phyloP scores from a whole-genome alignment of 108 stramenopile species.

The Conticribra guillardii region DNA sequence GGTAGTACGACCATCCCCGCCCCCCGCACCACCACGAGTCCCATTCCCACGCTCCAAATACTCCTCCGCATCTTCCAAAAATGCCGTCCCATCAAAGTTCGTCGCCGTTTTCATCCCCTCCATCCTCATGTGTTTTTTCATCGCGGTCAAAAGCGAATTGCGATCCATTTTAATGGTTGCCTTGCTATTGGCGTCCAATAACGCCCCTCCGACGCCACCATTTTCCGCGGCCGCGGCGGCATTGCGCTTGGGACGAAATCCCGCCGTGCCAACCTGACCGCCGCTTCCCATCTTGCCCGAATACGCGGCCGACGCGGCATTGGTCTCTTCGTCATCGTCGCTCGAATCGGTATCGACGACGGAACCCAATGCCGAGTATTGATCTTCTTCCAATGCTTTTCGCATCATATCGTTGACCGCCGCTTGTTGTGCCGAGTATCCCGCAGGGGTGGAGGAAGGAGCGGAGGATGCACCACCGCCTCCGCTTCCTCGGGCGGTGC shows the following conservation, averaged over 20 bases:
- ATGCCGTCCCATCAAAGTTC: conserved; percentile 34
- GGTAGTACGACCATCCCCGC: no score
- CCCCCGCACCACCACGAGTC: no score
- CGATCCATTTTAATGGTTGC: conserved; percentile 34
- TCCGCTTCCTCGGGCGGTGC: conserved; percentile 1
- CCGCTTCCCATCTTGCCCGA: background rate
- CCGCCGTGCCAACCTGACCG: background rate
- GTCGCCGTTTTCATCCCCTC: conserved; percentile 38
- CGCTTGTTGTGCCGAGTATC: conserved; percentile 65
- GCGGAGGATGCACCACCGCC: conserved; percentile 2
- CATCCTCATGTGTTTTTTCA: conserved; percentile 39
- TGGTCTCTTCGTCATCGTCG: conserved; percentile 51
- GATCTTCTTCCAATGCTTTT: conserved; percentile 82
- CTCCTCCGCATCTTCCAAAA: conserved; percentile 51
- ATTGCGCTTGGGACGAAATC: background rate
- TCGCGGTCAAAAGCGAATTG: conserved; percentile 23
- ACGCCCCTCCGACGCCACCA: no score
- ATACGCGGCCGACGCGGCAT: background rate
- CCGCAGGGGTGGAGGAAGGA: conserved; percentile 10
- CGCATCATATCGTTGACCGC: conserved; percentile 89
- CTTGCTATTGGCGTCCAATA: no score
- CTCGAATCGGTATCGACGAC: conserved; percentile 61
- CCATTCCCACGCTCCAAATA: conserved; percentile 24
- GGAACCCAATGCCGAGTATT: conserved; percentile 76
- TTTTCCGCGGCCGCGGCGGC: no score